Evolutionary conservation across 2,329 filamentous ascomycete species (phyloP).

Genomic region (Phaeosphaeriaceae sp.): DNA sequence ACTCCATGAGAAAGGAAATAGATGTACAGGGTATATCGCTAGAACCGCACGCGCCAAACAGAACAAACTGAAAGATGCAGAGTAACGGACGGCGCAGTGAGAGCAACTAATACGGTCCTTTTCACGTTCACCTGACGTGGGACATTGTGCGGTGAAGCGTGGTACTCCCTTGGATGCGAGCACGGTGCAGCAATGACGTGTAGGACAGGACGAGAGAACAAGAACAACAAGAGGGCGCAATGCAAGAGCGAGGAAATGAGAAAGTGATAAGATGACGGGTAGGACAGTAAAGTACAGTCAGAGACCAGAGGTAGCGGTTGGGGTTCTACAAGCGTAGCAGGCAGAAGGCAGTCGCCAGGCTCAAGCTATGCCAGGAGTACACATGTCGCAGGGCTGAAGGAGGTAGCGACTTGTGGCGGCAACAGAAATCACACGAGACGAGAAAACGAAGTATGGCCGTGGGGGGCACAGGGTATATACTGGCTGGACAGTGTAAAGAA

Average conservation of each 20-base stretch:
- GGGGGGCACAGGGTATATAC: constrained; percentile 16
- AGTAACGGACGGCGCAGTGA: background rate
- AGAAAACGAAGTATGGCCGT: constrained; percentile 14
- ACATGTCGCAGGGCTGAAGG: constrained; percentile 34
- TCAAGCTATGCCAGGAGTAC: constrained; percentile 36
- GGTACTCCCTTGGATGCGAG: constrained; percentile 26
- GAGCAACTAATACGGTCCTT: constrained; percentile 10
- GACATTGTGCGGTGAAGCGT: constrained; percentile 38
- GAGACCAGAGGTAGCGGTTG: constrained; percentile 30
- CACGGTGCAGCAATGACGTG: constrained; percentile 34
- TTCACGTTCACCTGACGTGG: constrained; percentile 28
- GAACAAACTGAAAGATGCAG: constrained; percentile 11
- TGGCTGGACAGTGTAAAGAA: constrained; percentile 16
- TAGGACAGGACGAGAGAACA: constrained; percentile 26
- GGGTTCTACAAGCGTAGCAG: constrained; percentile 49
- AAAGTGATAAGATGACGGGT: constrained; percentile 15
- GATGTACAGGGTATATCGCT: constrained; percentile 42
- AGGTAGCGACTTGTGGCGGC: constrained; percentile 9
- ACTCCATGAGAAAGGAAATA: constrained; percentile 39
- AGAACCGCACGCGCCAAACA: constrained; percentile 15
- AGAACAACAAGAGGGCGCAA: constrained; percentile 18
- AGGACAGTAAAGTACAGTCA: constrained; percentile 26
- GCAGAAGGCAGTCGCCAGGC: constrained; percentile 31
- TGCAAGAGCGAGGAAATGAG: constrained; percentile 11
- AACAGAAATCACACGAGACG: constrained; percentile 4